Evolutionary conservation across 1,284 basidiomycete species (phyloP), one percentile per base, ranked within the genome.

Genomic region (Austroboletus novae-zelandiae): DNA sequence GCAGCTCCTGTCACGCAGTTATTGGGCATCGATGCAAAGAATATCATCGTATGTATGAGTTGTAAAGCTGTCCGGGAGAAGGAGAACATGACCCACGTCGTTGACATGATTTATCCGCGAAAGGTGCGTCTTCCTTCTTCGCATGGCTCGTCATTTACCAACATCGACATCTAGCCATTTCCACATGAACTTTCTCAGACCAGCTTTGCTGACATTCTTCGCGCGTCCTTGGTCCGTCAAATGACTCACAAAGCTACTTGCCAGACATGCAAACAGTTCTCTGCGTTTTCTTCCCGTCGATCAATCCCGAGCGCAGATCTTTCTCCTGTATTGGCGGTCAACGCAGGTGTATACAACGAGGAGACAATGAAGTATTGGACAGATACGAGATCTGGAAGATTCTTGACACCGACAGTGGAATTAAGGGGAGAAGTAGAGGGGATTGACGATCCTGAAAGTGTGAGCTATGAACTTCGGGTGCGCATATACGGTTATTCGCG

Each of bases 91-190:
- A 80, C 86, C 0, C 89, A 94, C 66, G 76, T 91, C 18, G 68
- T 98, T n/a, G 96, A 99, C 62, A 69, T 99, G 61, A 72, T 85
- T 17, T 98, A 98, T 69, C 91, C 94, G 6, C 81, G 88, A 50
- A 90, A 86, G 71, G 89, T 91, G 42, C 48, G 72, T 60, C 17
- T 40, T 32, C 23, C 20, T 40, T 25, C 30, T 17, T 48, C 14
- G 0, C 4, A 8, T 10, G 4, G 27, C 4, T 17, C 29, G 3
- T 13, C 23, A 11, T 27, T 48, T 14, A 51, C 31, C 27, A 13
- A 25, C 34, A 36, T 45, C 17, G 18, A 49, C 11, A 42, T 47
- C 41, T 43, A 74, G 73, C 60, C 70, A 1, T 62, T 76, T 42
- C 73, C 76, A 4, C 83, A 78, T 61, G 85, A 86, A 56, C 64